phyloP scores from a whole-genome alignment of 2,329 filamentous ascomycete species.

The Parastagonospora nodorum region DNA sequence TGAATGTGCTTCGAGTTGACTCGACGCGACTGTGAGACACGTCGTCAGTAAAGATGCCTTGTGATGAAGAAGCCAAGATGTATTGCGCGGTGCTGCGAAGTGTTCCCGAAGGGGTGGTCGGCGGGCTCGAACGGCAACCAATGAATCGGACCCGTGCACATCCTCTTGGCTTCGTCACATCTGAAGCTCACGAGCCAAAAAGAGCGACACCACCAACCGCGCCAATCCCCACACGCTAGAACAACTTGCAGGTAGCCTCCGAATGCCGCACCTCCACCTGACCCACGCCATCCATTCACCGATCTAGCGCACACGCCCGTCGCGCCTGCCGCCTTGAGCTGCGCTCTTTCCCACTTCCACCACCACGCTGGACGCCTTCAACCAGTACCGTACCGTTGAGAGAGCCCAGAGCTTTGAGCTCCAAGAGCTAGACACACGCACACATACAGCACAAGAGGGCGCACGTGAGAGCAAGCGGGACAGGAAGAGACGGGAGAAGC shows the following conservation, averaged over 20 bases:
- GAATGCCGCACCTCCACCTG: slow-evolving; percentile 14
- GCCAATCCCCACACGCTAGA: slow-evolving; percentile 15
- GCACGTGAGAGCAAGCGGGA: slow-evolving; percentile 31
- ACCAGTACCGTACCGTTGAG: slow-evolving; percentile 27
- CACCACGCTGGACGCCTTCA: not conserved
- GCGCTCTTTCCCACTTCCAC: not conserved
- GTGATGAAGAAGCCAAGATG: not conserved
- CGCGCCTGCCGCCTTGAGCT: slow-evolving; percentile 3
- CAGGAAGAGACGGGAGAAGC: slow-evolving; percentile 65
- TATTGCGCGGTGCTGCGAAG: not conserved
- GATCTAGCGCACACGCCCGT: slow-evolving; percentile 4
- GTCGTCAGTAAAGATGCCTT: not conserved
- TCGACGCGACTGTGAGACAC: too few relatives aligned
- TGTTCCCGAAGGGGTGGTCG: not conserved
- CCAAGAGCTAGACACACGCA: slow-evolving; percentile 25
- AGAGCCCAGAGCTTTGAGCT: slow-evolving; percentile 37
- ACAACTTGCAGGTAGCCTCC: slow-evolving; percentile 6
- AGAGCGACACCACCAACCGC: slow-evolving; percentile 3
- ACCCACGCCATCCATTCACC: slow-evolving; percentile 9
- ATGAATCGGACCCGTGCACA: slow-evolving; percentile 5
- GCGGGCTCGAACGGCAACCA: slow-evolving; percentile 8
- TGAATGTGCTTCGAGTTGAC: too few relatives aligned
- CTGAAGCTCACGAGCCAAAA: slow-evolving; percentile 2
- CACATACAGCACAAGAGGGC: slow-evolving; percentile 3
- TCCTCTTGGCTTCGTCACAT: slow-evolving; percentile 8